These are phyloP conservation scores for Arxiozyma telluris DNA, from an alignment of 1,139 yeast species.

Conservation along the genomic window DNA sequence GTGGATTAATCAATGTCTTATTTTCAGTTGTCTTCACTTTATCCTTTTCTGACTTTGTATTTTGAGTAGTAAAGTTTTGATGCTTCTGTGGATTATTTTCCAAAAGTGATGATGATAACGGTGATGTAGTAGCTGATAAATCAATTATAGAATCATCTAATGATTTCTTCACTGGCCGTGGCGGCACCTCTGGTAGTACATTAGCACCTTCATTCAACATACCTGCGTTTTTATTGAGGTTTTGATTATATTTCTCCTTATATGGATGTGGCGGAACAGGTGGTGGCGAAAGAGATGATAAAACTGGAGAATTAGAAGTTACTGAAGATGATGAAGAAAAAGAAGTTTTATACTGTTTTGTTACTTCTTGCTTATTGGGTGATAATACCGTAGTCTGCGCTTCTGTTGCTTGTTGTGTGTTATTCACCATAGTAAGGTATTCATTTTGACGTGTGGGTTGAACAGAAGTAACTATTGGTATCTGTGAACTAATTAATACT, in stretches of 20 bases:
- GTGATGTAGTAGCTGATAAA: slow-evolving; percentile 6
- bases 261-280: slow-evolving; percentile 6
- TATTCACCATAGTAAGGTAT: not conserved
- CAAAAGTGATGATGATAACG: slow-evolving; percentile 8
- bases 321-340: not conserved
- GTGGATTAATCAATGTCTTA: slow-evolving; percentile 5
- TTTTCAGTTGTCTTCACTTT: not conserved
- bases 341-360: not conserved
- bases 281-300: slow-evolving; percentile 2
- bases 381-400: not conserved
- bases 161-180: slow-evolving; percentile 4
- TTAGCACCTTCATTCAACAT: not conserved
- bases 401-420: not conserved
- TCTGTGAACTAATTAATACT: not conserved
- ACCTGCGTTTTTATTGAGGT: not conserved
- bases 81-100: not conserved
- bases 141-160: slow-evolving; percentile 10
- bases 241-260: not conserved
- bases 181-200: slow-evolving; percentile 3
- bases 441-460: not conserved
- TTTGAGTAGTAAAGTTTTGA: not conserved
- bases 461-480: not conserved
- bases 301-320: not conserved
- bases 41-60: not conserved
- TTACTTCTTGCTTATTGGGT: not conserved